phyloP scores from a whole-genome alignment of 2,329 filamentous ascomycete genomes.

The Trichophyton verrucosum region DNA sequence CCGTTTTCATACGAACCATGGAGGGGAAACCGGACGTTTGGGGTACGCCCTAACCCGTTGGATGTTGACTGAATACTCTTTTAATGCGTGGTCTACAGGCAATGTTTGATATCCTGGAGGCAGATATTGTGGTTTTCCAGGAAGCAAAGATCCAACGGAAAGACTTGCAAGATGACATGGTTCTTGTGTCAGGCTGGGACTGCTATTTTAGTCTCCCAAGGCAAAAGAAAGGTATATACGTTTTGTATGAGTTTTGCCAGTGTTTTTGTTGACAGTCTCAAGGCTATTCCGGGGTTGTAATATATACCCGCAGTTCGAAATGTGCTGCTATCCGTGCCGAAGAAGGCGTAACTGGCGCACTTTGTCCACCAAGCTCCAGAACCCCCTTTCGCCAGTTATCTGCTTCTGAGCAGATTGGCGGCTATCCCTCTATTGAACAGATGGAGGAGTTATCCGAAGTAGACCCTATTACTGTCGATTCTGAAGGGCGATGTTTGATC shows the following conservation, averaged over 20 bases:
- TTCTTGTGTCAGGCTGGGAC: slow-evolving; percentile 88
- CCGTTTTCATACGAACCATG: slow-evolving; percentile 78
- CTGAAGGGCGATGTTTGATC: slow-evolving; percentile 80
- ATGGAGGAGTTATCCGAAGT: slow-evolving; percentile 45
- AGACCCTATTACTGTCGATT: slow-evolving; percentile 65
- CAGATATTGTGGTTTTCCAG: slow-evolving; percentile 90
- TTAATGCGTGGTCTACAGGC: slow-evolving; percentile 36
- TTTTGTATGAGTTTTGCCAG: not conserved
- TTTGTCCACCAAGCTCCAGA: slow-evolving; percentile 59
- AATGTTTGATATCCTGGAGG: slow-evolving; percentile 89
- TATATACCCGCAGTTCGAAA: slow-evolving; percentile 79
- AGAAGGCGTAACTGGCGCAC: slow-evolving; percentile 77
- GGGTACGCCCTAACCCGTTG: slow-evolving; percentile 35
- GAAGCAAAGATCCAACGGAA: slow-evolving; percentile 94
- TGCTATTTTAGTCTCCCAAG: slow-evolving; percentile 88
- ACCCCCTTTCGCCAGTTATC: slow-evolving; percentile 64
- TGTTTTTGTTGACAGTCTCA: slow-evolving; percentile 2
- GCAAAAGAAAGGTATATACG: slow-evolving; percentile 66
- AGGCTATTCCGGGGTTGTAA: slow-evolving; percentile 93
- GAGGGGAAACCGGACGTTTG: slow-evolving; percentile 57
- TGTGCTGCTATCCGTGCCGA: slow-evolving; percentile 83
- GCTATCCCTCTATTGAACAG: slow-evolving; percentile 64
- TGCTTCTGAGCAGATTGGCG: slow-evolving; percentile 64
- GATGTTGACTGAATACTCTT: not conserved
- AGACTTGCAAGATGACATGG: slow-evolving; percentile 89